Evolutionary conservation across 345 rosid genomes (phyloP).

Genomic region (Pugionium cornutum): DNA sequence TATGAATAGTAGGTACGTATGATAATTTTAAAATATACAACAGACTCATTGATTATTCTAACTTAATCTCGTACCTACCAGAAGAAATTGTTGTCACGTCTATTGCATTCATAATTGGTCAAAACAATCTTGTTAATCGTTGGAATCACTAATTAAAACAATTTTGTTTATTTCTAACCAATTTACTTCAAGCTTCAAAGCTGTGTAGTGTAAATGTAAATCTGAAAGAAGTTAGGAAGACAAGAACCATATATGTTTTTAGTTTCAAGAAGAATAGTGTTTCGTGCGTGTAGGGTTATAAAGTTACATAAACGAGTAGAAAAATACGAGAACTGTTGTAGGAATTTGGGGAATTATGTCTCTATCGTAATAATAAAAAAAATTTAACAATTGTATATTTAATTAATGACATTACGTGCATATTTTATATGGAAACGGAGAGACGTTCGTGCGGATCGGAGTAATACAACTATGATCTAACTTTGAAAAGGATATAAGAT

Average conservation of each 20-base stretch:
- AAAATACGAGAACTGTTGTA: conserved; percentile 2
- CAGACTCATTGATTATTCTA: conserved; percentile 12
- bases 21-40: conserved; percentile 1
- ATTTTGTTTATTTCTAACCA: neutral
- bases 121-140: neutral
- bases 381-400: no score
- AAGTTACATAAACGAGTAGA: conserved; percentile 28
- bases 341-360: neutral
- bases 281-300: conserved; percentile 36
- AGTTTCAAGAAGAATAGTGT: conserved; percentile 24
- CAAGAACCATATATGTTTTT: conserved; percentile 21
- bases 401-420: no score
- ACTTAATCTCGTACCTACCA: conserved; percentile 37
- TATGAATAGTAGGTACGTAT: conserved; percentile 8
- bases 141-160: neutral
- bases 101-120: conserved; percentile 23
- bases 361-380: neutral
- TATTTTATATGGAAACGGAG: no score
- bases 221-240: conserved; percentile 6
- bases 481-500: no score
- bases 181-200: neutral
- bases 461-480: no score
- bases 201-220: neutral
- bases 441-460: neutral
- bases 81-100: conserved; percentile 25